Base-by-base conservation (phyloP, 1,139 yeast genomes). In the Dujonia santamariae region DNA sequence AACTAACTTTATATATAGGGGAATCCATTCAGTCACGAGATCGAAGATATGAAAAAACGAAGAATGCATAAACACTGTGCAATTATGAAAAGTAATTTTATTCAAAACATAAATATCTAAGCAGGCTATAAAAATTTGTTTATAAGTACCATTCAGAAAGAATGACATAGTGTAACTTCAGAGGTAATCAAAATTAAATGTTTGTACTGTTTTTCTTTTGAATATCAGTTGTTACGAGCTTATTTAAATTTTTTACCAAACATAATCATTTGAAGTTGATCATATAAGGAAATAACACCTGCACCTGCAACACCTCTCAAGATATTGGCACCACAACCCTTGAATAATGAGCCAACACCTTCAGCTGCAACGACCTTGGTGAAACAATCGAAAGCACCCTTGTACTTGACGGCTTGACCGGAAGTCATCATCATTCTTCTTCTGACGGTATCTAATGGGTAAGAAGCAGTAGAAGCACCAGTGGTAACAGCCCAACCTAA, bases 351-450 rank as follows among this genome's bases (percentile, higher is more conserved):
- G 44, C 59, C 54, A 51, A 75, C 60, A 70, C 90, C 88, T 71
- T 81, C 87, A 54, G 79, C 75, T 48, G 81, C 81, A 50, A 80
- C 80, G 58, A 82, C 80, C 69, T 78, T 67, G 48, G 59, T 61
- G 78, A 79, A 78, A 55, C 86, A 85, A 61, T 80, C 85, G 65
- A 79, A 69, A 49, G 87, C 83, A 61, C 83, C 80, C 63, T 72
- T 67, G 77, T 82, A 82, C 71, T 80, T 79, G 56, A 80, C 84
- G 57, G 82, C 82, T 66, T 80, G 83, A 60, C 86, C 86, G 46
- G 87, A 81, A 51, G 88, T 82, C 85, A 82, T 80, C 87, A 81
- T 81, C 87, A 81, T 81, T 74, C 87, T 80, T 75, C 88, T 80
- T 76, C 87, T 80, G 61, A 80, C 82, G 56, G 87, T 80, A 69